Evolutionary conservation across 106 monocot genomes (phyloP).

Genomic region (Dactylorhiza incarnata): DNA sequence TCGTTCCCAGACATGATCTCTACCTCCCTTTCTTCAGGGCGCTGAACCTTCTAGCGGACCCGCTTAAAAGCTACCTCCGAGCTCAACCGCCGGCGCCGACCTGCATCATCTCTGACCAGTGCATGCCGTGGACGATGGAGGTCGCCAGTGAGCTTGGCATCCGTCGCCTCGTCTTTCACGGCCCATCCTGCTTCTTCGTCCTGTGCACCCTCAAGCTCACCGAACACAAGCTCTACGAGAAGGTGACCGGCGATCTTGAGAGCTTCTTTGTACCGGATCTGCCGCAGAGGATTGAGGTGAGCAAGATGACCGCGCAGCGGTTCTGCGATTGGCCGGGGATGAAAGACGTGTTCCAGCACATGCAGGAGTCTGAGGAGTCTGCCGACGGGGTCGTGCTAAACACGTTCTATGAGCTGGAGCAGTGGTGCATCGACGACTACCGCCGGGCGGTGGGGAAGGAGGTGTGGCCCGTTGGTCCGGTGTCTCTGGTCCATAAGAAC

Average conservation of each 20-base stretch:
- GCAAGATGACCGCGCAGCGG: background rate
- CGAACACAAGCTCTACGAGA: slow-evolving; percentile 5
- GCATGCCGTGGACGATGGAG: slow-evolving; percentile 20
- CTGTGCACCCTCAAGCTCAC: slow-evolving; percentile 4
- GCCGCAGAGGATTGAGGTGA: slow-evolving; percentile 11
- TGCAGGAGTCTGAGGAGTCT: background rate
- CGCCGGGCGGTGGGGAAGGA: background rate
- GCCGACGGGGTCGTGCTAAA: background rate
- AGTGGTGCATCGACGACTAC: background rate
- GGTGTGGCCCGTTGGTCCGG: slow-evolving; percentile 12
- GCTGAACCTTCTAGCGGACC: background rate
- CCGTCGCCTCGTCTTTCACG: slow-evolving; percentile 40
- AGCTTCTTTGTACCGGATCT: slow-evolving; percentile 10
- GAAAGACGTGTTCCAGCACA: background rate
- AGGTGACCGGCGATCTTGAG: background rate
- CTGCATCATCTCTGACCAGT: slow-evolving; percentile 32
- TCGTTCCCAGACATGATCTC: slow-evolving; percentile 3
- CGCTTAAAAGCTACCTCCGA: slow-evolving; percentile 7
- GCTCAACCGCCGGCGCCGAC: background rate
- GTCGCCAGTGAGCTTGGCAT: slow-evolving; percentile 26
- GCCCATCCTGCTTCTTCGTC: slow-evolving; percentile 27
- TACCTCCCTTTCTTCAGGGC: slow-evolving; percentile 10
- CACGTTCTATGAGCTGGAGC: slow-evolving; percentile 4
- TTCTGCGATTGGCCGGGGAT: background rate
- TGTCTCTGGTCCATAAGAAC: slow-evolving; percentile 1